Evolutionary conservation across 495 filamentous ascomycete genomes (phyloP).

Genomic region (Pyronema omphalodes): DNA sequence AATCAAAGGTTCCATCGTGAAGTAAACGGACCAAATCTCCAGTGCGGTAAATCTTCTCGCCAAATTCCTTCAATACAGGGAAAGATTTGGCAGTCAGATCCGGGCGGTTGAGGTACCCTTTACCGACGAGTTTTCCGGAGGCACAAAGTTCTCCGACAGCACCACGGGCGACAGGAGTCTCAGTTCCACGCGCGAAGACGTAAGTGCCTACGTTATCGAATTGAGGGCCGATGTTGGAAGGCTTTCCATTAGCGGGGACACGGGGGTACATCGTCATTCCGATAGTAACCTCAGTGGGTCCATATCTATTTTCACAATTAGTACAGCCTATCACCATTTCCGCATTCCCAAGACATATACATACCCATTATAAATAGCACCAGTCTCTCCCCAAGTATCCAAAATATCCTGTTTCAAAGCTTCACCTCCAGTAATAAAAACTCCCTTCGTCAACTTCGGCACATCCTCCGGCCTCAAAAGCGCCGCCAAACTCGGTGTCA

Average conservation of each 20-base stretch:
- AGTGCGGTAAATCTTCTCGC: slow-evolving; percentile 49
- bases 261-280: slow-evolving; percentile 63
- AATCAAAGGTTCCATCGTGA: slow-evolving; percentile 51
- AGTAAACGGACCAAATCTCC: slow-evolving; percentile 61
- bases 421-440: slow-evolving; percentile 64
- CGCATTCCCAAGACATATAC: not conserved
- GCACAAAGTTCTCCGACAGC: slow-evolving; percentile 75
- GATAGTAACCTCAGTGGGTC: slow-evolving; percentile 81
- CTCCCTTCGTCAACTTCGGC: slow-evolving; percentile 45
- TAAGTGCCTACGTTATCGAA: slow-evolving; percentile 69
- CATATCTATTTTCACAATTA: slow-evolving; percentile 30
- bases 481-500: slow-evolving; percentile 51
- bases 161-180: slow-evolving; percentile 54
- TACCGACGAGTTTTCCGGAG: slow-evolving; percentile 67
- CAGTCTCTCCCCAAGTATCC: slow-evolving; percentile 43
- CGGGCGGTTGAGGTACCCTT: slow-evolving; percentile 65
- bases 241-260: slow-evolving; percentile 49
- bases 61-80: slow-evolving; percentile 33
- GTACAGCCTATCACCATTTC: not conserved
- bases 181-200: slow-evolving; percentile 51
- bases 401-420: slow-evolving; percentile 53
- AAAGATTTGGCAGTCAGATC: slow-evolving; percentile 49
- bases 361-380: slow-evolving; percentile 55
- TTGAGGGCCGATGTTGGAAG: slow-evolving; percentile 70
- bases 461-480: slow-evolving; percentile 46